Evolutionary conservation across 2,329 filamentous ascomycete genomes (phyloP).

Genomic region (Cordyceps cateniannulata): DNA sequence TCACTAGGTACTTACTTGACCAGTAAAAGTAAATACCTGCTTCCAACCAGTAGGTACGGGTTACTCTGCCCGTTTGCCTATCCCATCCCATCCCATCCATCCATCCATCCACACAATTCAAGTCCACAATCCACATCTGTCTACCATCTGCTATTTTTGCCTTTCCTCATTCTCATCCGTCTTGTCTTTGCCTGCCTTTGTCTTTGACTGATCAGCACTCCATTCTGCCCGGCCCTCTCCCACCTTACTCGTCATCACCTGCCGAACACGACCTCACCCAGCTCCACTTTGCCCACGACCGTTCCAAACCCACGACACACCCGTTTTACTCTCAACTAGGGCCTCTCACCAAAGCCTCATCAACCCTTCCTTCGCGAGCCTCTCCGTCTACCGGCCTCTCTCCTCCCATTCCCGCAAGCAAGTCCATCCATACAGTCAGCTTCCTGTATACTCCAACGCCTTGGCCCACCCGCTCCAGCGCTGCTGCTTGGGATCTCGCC

Average conservation of each 20-base stretch:
- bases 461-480: neutral
- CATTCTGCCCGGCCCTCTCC: neutral
- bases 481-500: slow-evolving; percentile 4
- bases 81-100: neutral
- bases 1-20: neutral
- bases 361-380: neutral
- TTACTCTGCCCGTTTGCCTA: neutral
- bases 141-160: neutral
- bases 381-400: neutral
- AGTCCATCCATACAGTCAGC: neutral
- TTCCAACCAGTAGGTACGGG: neutral
- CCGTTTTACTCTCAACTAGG: neutral
- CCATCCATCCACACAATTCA: neutral
- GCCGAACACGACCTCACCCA: neutral
- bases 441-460: neutral
- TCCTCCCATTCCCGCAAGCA: neutral
- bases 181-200: neutral
- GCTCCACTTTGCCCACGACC: neutral
- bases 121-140: neutral
- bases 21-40: neutral
- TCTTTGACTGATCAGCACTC: neutral
- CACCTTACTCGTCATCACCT: neutral
- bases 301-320: neutral
- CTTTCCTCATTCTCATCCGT: neutral
- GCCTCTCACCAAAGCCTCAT: neutral